phyloP scores from a whole-genome alignment of 148 eudicot species.

The Nepenthes mirabilis region DNA sequence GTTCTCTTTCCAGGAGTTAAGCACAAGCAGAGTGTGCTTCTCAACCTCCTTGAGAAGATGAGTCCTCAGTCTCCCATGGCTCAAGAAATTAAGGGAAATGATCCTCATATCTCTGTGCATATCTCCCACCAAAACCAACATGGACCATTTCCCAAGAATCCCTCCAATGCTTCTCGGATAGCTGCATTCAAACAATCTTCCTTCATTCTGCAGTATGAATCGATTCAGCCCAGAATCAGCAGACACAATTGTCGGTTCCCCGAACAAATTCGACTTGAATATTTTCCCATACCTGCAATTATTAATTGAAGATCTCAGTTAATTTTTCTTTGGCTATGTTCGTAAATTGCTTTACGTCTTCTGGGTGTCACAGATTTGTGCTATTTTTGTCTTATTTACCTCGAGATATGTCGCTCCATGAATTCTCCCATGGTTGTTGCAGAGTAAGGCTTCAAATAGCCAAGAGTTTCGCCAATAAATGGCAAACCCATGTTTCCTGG shows the following conservation, averaged over 20 bases:
- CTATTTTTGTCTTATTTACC: neutral
- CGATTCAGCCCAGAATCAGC: slow-evolving; percentile 78
- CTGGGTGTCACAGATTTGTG: neutral
- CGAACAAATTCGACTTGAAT: slow-evolving; percentile 83
- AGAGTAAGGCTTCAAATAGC: slow-evolving; percentile 69
- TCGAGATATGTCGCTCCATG: slow-evolving; percentile 66
- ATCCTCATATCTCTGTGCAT: slow-evolving; percentile 93
- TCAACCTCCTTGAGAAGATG: slow-evolving; percentile 75
- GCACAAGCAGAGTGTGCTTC: slow-evolving; percentile 54
- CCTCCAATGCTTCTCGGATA: slow-evolving; percentile 96
- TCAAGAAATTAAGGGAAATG: slow-evolving; percentile 79
- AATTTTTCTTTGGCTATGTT: neutral
- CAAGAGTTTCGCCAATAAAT: slow-evolving; percentile 84
- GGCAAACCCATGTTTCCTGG: slow-evolving; percentile 93
- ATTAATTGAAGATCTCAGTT: neutral
- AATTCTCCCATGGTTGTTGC: slow-evolving; percentile 74
- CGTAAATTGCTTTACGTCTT: neutral
- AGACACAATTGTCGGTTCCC: slow-evolving; percentile 86
- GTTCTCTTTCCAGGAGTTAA: slow-evolving; percentile 54
- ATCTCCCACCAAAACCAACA: slow-evolving; percentile 87
- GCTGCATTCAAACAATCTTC: slow-evolving; percentile 79
- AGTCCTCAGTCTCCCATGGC: slow-evolving; percentile 72
- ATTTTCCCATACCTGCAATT: slow-evolving; percentile 73
- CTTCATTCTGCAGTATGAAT: slow-evolving; percentile 84
- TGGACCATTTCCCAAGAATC: slow-evolving; percentile 98